phyloP scores from a whole-genome alignment of 805 yeast species.

The Candida loeiensis region DNA sequence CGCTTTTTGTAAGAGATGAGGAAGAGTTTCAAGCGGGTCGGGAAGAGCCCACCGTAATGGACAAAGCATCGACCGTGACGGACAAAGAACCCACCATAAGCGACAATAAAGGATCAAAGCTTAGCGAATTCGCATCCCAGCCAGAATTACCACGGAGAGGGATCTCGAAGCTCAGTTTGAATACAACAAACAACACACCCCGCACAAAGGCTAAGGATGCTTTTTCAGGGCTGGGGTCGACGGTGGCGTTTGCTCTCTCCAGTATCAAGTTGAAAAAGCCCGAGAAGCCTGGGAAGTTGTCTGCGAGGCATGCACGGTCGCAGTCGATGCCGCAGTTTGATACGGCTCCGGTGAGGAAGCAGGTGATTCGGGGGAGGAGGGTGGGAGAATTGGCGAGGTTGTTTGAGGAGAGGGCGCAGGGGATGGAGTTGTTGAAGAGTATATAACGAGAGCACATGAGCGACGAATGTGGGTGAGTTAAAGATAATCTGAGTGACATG shows the following conservation, averaged over 20 bases:
- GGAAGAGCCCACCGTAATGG: too few species aligned
- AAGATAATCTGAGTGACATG: not conserved
- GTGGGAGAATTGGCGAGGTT: conserved; percentile 61
- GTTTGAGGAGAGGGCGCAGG: conserved; percentile 56
- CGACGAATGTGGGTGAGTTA: not conserved
- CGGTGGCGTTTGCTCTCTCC: conserved; percentile 6
- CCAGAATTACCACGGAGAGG: conserved; percentile 1
- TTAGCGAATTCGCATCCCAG: too few species aligned
- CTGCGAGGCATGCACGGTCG: conserved; percentile 10
- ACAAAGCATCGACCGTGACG: too few species aligned
- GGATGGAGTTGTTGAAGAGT: conserved; percentile 31
- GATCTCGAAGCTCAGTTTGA: not conserved
- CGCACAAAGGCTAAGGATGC: not conserved
- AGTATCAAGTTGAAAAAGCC: conserved; percentile 1
- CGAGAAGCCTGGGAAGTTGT: not conserved
- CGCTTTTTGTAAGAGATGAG: conserved; percentile 25
- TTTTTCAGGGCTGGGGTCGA: too few species aligned
- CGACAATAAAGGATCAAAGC: too few species aligned
- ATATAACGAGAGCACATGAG: conserved; percentile 14
- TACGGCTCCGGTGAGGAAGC: conserved; percentile 20
- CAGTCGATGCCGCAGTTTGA: conserved; percentile 10
- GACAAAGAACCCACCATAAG: too few species aligned
- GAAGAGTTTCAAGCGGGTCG: too few species aligned
- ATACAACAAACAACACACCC: not conserved
- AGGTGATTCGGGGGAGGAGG: conserved; percentile 51